Evolutionary conservation across 306 rosid genomes (phyloP).

Genomic region (Oxytropis ochrocephala): DNA sequence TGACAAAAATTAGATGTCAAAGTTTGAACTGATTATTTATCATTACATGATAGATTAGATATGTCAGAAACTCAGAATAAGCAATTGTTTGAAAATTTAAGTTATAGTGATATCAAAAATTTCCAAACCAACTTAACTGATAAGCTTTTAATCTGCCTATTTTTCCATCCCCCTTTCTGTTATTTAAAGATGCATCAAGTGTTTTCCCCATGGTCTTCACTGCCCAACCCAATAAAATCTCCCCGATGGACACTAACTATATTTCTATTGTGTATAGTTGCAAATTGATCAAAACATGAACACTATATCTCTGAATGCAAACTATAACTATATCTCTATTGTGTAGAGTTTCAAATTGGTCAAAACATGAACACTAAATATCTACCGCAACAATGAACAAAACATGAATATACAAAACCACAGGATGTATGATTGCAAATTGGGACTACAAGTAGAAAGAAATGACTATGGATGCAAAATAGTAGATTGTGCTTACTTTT

Average conservation of each 20-base stretch:
- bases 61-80: background rate
- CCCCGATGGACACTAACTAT: too few relatives aligned
- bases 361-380: background rate
- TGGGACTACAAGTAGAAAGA: background rate
- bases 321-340: background rate
- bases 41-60: background rate
- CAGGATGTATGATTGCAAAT: background rate
- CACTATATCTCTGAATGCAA: too few relatives aligned
- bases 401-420: background rate
- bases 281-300: background rate
- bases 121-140: background rate
- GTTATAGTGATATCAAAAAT: background rate
- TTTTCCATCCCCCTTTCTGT: background rate
- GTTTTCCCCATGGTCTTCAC: background rate
- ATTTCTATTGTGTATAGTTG: background rate
- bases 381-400: background rate
- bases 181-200: background rate
- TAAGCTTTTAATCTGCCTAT: background rate
- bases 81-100: background rate
- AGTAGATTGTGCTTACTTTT: constrained; percentile 48
- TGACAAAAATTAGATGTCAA: background rate
- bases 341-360: background rate
- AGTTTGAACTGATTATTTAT: background rate
- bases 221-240: background rate
- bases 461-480: background rate